A percentile compares a stretch with the other conserved stretches of the same genome.
phyloP scores from a whole-genome alignment of 805 yeast genomes.

The Isabelozyma pseudorhagii region DNA sequence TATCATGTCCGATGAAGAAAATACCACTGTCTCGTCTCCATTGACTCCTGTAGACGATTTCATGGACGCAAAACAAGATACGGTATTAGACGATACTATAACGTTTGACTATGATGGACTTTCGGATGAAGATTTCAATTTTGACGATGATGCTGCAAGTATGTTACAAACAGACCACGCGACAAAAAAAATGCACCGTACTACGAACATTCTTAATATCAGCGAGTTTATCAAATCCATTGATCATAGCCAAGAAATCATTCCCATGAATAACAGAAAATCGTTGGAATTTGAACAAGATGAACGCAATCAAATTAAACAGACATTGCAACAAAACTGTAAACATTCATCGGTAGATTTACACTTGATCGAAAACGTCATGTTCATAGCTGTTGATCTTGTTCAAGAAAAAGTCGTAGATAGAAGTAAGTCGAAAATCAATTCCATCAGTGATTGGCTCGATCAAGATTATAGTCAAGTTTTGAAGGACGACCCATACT shows the following conservation, averaged over 20 bases:
- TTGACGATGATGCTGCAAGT: background rate
- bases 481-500: conserved; percentile 10
- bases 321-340: conserved; percentile 7
- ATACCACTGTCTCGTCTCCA: conserved; percentile 5
- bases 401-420: background rate
- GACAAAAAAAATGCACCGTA: conserved; percentile 8
- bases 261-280: conserved; percentile 15
- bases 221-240: conserved; percentile 11
- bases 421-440: conserved; percentile 1
- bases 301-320: conserved; percentile 10
- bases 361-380: conserved; percentile 16
- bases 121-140: conserved; percentile 2
- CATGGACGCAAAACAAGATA: background rate
- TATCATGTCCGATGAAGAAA: conserved; percentile 4
- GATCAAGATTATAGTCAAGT: conserved; percentile 10
- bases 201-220: conserved; percentile 13
- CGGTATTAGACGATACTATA: background rate
- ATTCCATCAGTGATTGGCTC: conserved; percentile 1
- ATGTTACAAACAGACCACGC: background rate
- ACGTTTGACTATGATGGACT: background rate
- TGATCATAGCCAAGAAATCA: conserved; percentile 5
- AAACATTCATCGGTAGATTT: conserved; percentile 7
- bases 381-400: conserved; percentile 12
- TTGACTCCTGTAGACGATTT: conserved; percentile 6
- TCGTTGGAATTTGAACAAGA: conserved; percentile 17